Conservation (phyloP, 257 asterid species). For the Ilex aquifolium region DNA sequence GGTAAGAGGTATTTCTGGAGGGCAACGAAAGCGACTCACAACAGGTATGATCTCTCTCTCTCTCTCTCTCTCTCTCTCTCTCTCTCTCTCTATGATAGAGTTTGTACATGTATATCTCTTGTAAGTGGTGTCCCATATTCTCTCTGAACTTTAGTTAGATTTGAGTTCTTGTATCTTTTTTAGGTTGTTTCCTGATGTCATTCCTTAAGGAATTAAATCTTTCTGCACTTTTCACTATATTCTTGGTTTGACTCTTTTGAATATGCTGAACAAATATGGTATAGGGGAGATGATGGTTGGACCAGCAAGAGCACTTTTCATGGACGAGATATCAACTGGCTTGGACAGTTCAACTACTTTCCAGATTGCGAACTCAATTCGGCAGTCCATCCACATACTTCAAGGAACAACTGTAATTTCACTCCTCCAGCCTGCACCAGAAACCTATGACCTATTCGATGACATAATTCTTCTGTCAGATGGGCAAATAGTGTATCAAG, state of each 20-base stretch:
- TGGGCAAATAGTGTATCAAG: conserved; percentile 77
- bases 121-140: no score
- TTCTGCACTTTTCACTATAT: no score
- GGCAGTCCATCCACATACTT: conserved; percentile 67
- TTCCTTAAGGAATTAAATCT: no score
- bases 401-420: conserved; percentile 84
- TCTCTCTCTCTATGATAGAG: no score
- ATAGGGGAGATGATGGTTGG: conserved; percentile 93
- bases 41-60: conserved; percentile 76
- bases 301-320: conserved; percentile 76
- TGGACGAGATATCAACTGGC: conserved; percentile 98
- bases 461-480: conserved; percentile 79
- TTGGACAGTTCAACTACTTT: conserved; percentile 87
- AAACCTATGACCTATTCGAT: conserved; percentile 69
- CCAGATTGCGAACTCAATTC: conserved; percentile 69
- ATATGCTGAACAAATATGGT: conserved; percentile 3
- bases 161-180: no score
- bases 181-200: no score
- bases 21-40: conserved; percentile 77
- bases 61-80: no score
- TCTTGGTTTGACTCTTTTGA: no score
- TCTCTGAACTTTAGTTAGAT: no score
- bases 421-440: conserved; percentile 93
- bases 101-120: no score
- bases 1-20: conserved; percentile 89